Evolutionary conservation across 176 grass and related monocot species (phyloP).

Genomic region (Bolboschoenus planiculmis): DNA sequence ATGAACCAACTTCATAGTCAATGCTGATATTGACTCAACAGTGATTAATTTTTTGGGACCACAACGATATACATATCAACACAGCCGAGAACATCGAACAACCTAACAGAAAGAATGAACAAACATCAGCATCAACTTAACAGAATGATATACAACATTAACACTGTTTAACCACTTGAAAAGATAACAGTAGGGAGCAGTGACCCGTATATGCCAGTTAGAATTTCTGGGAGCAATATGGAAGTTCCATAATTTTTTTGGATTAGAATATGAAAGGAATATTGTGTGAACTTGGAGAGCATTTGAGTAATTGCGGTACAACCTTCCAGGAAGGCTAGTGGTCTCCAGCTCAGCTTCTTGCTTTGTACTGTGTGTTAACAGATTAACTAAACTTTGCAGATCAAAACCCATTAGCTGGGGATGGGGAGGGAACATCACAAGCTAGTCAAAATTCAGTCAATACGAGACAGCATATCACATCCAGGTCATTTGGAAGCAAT

Average conservation of each 20-base stretch:
- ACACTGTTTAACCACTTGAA: background rate
- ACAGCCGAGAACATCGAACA: background rate
- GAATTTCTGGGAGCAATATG: background rate
- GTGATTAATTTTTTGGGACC: background rate
- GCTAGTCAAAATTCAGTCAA: background rate
- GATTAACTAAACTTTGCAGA: constrained; percentile 7
- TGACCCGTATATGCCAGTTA: background rate
- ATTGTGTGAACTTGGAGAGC: background rate
- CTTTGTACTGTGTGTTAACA: background rate
- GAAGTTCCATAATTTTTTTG: no score
- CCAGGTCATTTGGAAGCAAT: constrained; percentile 62
- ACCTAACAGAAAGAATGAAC: background rate
- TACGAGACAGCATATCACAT: constrained; percentile 13
- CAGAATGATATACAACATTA: background rate
- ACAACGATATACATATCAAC: background rate
- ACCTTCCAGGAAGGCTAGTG: background rate
- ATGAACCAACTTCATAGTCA: background rate
- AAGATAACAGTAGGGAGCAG: background rate
- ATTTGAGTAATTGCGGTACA: background rate
- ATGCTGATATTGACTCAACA: background rate
- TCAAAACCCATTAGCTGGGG: constrained; percentile 19
- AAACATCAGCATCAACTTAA: background rate
- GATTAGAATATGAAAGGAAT: background rate
- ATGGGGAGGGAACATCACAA: constrained; percentile 14
- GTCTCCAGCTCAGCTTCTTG: background rate